Base-by-base conservation (phyloP, 2,329 filamentous ascomycete species). In the Exophiala oligosperma region DNA sequence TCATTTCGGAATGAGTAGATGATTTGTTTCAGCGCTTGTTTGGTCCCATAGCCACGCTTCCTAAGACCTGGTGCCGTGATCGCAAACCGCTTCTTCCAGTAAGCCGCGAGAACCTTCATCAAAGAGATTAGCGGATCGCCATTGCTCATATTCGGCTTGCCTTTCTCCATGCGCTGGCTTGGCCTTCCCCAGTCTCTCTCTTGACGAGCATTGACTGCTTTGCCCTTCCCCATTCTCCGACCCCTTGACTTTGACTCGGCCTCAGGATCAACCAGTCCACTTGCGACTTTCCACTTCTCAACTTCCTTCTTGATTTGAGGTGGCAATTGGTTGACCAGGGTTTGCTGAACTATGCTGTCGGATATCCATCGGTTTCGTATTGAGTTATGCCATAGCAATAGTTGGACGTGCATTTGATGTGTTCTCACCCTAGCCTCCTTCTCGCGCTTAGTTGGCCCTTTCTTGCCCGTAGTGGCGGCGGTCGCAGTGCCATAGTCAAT, bases 361-460 rank as follows among this genome's bases (percentile, higher is more conserved):
- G 90, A 90, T 21, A 92, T 76, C 88, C 93, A 97, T 0, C 84
- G 80, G 71, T 97, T 97, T 43, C 90, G 85, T 12, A 94, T 74
- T 0, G 90, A 84, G 69, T 97, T 97, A 71, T 97, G 92, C 81
- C 89, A 97, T 59, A 99, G 81, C 14, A 99, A 77, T 52, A 86
- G 84, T 70, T 95, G 87, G 1, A 97, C 92, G 73, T 99, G 94
- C 65, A 96, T 81, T 66, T 90, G 90, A 73, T 99, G 94, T 0
- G 91, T 92, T 2, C 86, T 81, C 35, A 87, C 83, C 26, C 94
- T 84, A 56, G 93, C 89, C 60, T 86, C 83, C 52, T 91, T 85
- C 70, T 97, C 91, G 28, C 89, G 84, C 74, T 96, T 96, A 2
- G 90, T 89, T 0, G 90, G 89, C 0, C 91, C 92, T 70, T 93